Evolutionary conservation across 1,284 basidiomycete species (phyloP).

Genomic region (Trichosporon coremiiforme): DNA sequence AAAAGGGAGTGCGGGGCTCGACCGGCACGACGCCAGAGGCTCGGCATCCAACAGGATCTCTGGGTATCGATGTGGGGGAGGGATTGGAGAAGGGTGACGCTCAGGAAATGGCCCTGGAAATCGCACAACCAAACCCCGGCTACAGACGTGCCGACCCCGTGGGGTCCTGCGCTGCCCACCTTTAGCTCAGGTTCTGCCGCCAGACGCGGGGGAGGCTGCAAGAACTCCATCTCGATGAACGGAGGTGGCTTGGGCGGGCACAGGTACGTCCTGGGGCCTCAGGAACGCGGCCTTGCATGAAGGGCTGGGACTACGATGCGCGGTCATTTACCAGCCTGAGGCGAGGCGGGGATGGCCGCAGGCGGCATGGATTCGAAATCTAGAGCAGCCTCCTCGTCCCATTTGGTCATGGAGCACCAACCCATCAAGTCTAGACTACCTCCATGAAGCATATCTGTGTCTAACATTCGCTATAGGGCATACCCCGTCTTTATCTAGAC

Average conservation of each 20-base stretch:
- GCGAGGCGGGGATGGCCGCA: not conserved
- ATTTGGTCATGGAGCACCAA: too few relatives aligned
- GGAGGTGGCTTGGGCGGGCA: too few relatives aligned
- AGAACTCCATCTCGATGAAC: not conserved
- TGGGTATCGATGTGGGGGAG: too few relatives aligned
- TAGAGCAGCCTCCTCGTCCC: too few relatives aligned
- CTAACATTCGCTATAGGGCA: not conserved
- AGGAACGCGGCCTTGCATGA: too few relatives aligned
- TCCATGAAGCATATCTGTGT: not conserved
- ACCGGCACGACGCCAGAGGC: not conserved
- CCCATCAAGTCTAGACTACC: too few relatives aligned
- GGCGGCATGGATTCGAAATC: not conserved
- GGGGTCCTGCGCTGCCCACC: not conserved
- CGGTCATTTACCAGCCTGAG: not conserved
- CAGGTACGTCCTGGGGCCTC: too few relatives aligned
- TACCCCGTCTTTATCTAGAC: not conserved
- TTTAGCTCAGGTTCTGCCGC: not conserved
- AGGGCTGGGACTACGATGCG: too few relatives aligned
- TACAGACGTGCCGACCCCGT: conserved; percentile 1
- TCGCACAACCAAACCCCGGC: not conserved
- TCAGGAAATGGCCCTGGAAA: conserved; percentile 10
- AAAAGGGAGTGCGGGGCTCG: not conserved
- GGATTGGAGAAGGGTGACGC: not conserved
- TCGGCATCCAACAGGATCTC: not conserved
- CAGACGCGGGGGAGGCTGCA: not conserved